Percentiles rank a stretch among this genome's conserved stretches.
phyloP scores from a whole-genome alignment of 306 rosid genomes.

The Luffa acutangula region DNA sequence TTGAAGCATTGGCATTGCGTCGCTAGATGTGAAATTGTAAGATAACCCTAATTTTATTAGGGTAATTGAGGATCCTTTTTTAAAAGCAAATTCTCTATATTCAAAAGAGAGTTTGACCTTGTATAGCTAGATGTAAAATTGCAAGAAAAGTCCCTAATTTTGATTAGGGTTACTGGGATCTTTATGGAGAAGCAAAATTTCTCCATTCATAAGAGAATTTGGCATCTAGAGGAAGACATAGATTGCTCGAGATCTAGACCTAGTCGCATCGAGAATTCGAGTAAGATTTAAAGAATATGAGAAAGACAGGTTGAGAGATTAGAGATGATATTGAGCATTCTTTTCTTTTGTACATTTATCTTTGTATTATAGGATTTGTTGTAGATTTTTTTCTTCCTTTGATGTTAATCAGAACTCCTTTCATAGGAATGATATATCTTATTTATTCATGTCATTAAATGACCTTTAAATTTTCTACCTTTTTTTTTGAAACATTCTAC shows the following conservation, averaged over 20 bases:
- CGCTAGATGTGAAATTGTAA: not conserved
- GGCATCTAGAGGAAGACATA: not conserved
- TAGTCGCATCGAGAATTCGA: not conserved
- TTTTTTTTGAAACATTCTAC: too few species aligned
- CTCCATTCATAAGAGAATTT: not conserved
- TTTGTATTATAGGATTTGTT: slow-evolving; percentile 5
- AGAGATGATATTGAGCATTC: not conserved
- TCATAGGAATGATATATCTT: not conserved
- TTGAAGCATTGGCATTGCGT: not conserved
- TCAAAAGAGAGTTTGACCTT: not conserved
- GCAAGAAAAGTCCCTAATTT: not conserved
- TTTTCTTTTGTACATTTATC: not conserved
- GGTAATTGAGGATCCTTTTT: not conserved
- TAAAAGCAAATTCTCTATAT: not conserved
- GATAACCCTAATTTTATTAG: not conserved
- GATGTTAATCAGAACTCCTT: not conserved
- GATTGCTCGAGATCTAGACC: not conserved
- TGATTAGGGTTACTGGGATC: not conserved
- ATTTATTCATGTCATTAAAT: not conserved
- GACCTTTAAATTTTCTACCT: not conserved
- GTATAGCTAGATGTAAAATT: not conserved
- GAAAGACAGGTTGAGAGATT: not conserved
- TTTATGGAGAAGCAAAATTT: not conserved
- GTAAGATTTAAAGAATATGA: not conserved
- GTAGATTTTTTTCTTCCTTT: not conserved